Base-by-base conservation (phyloP, 108 stramenopile genomes). In the Schizochytrium sp. region DNA sequence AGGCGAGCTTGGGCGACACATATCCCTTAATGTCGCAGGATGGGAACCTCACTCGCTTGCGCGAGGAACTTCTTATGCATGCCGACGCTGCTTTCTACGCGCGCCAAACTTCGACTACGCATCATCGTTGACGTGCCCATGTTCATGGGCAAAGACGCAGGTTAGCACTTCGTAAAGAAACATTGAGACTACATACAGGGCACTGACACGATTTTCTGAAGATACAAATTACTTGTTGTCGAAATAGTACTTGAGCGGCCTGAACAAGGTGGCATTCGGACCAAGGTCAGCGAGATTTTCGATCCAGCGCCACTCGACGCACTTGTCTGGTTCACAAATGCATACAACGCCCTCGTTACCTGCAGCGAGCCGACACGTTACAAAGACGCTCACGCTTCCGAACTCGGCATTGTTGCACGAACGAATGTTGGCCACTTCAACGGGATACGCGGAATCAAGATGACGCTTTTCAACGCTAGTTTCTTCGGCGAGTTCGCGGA, bases 401-500 rank as follows among this genome's bases (percentile, higher is more conserved):
- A 69, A 21, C 34, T 23, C 60, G 10, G 19, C 34, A 28, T 63
- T 88, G 51, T 25, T 16, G 60, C 60, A 55, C 4, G 60, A 25
- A 43, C 19, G 5, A 34, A 88, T 53, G 44, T 10, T 5, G n/a
- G 41, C 44, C 63, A 44, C 88, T 53, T 83, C 12, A n/a, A 43
- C 12, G n/a, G 60, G 43, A 43, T 4, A 5, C 34, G 0, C 8
- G 25, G 34, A 34, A 34, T 69, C 63, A 21, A 44, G 58, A 44
- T 34, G 28, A 5, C n/a, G 41, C 16, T 25, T 29, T 43, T 21
- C 19, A 34, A 88, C 5, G 23, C 71, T 53, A 29, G 90, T 89
- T 58, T 91, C 90, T 71, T 91, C 90, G 1, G 4, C 55, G 6
- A 91, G 60, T 57, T 91, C 90, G 5, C 90, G 72, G 18, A n/a